Evolutionary conservation across 768 basidiomycete genomes (phyloP).

Genomic region (Mycena indigotica): DNA sequence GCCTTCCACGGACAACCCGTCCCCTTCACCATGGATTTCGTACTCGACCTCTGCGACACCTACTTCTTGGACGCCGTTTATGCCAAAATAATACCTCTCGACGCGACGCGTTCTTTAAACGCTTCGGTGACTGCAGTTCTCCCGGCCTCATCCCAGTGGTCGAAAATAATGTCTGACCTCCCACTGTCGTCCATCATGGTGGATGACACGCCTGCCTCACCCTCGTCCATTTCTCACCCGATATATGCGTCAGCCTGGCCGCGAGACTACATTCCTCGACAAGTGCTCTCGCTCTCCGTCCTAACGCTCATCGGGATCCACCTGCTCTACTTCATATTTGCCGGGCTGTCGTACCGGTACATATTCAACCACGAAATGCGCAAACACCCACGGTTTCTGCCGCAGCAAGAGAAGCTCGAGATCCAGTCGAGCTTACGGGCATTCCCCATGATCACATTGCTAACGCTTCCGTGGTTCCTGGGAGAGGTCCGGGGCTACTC

Average conservation of each 20-base stretch:
- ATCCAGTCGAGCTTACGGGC: slow-evolving; percentile 73
- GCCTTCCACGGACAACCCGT: slow-evolving; percentile 3
- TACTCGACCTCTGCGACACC: slow-evolving; percentile 73
- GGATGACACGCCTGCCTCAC: slow-evolving; percentile 34
- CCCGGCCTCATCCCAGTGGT: slow-evolving; percentile 45
- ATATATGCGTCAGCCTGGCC: slow-evolving; percentile 74
- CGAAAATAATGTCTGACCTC: slow-evolving; percentile 53
- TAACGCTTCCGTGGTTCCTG: slow-evolving; percentile 94
- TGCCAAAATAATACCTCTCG: slow-evolving; percentile 69
- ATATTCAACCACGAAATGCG: slow-evolving; percentile 97
- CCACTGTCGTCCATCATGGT: slow-evolving; percentile 57
- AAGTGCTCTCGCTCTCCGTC: slow-evolving; percentile 67
- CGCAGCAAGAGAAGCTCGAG: slow-evolving; percentile 82
- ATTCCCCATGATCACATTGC: slow-evolving; percentile 78
- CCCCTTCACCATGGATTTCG: slow-evolving; percentile 69
- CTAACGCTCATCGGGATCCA: slow-evolving; percentile 83
- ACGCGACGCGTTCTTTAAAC: slow-evolving; percentile 38
- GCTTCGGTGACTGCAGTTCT: slow-evolving; percentile 40
- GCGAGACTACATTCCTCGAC: slow-evolving; percentile 79
- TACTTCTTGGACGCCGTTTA: slow-evolving; percentile 78
- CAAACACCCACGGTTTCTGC: slow-evolving; percentile 90
- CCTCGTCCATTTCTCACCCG: slow-evolving; percentile 29
- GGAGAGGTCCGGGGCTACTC: slow-evolving; percentile 88
- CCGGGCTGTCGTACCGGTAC: slow-evolving; percentile 76
- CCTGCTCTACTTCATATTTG: slow-evolving; percentile 86